Evolutionary conservation across 2,329 filamentous ascomycete genomes (phyloP).

Genomic region (Xylariales sp.): DNA sequence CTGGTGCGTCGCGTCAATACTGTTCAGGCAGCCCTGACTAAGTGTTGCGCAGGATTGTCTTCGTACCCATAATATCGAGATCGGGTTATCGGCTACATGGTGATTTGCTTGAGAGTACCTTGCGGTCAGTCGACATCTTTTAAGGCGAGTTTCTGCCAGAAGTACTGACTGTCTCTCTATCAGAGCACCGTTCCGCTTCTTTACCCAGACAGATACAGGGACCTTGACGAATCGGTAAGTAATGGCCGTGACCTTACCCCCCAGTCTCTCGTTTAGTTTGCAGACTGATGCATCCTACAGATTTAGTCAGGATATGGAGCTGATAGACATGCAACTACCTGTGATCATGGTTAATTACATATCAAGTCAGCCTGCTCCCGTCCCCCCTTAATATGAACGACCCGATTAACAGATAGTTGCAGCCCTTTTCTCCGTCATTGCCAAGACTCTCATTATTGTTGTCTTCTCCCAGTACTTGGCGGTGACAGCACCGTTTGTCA

Average conservation of each 20-base stretch:
- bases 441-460: slow-evolving; percentile 4
- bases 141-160: too few species aligned
- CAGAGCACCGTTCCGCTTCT: slow-evolving; percentile 7
- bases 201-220: slow-evolving; percentile 3
- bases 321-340: slow-evolving; percentile 8
- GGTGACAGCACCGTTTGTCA: not conserved
- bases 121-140: slow-evolving; percentile 1
- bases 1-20: slow-evolving; percentile 1
- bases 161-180: too few species aligned
- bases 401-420: not conserved
- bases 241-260: too few species aligned
- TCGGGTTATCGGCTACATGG: not conserved
- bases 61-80: not conserved
- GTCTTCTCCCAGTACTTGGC: slow-evolving; percentile 6
- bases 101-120: not conserved
- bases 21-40: too few species aligned
- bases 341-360: slow-evolving; percentile 4
- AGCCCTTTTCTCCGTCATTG: not conserved
- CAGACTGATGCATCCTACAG: too few species aligned
- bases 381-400: not conserved
- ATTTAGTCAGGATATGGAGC: slow-evolving; percentile 9
- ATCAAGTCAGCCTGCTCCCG: not conserved
- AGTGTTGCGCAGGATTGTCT: not conserved
- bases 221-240: slow-evolving; percentile 6
- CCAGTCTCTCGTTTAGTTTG: too few species aligned